Evolutionary conservation across 2,329 filamentous ascomycete genomes (phyloP).

Genomic region (Teratosphaeriaceae sp.): DNA sequence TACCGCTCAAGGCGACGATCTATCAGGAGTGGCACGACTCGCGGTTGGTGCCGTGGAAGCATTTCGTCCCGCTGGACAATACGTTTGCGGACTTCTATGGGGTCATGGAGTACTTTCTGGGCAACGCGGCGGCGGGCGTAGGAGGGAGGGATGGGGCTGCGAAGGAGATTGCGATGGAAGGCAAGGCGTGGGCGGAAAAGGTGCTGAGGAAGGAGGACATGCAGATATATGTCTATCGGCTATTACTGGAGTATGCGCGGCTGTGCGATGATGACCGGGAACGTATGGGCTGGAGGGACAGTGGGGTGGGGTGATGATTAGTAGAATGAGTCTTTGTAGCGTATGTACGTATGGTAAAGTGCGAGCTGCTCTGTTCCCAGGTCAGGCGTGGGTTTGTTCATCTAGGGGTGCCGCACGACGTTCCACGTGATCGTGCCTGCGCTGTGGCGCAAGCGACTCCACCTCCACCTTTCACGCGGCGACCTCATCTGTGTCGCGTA

Average conservation of each 20-base stretch:
- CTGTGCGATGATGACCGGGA: conserved; percentile 38
- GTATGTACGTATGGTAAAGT: conserved; percentile 1
- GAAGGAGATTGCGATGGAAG: conserved; percentile 57
- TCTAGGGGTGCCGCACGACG: no score
- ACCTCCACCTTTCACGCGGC: no score
- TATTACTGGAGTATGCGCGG: conserved; percentile 44
- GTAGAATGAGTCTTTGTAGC: not conserved
- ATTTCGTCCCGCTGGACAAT: conserved; percentile 75
- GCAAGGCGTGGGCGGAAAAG: conserved; percentile 61
- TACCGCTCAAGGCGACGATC: conserved; percentile 71
- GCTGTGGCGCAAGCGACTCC: no score
- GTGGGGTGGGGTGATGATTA: conserved; percentile 2
- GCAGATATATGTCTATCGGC: conserved; percentile 60
- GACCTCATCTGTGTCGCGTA: no score
- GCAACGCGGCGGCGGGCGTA: conserved; percentile 30
- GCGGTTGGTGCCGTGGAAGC: conserved; percentile 64
- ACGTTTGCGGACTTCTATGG: conserved; percentile 65
- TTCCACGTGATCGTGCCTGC: no score
- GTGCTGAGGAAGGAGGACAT: conserved; percentile 67
- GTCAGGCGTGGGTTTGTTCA: not conserved
- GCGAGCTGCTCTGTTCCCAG: no score
- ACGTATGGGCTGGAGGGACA: conserved; percentile 32
- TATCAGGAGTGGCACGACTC: conserved; percentile 76
- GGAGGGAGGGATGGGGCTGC: conserved; percentile 49
- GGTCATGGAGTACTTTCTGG: conserved; percentile 68